Percentiles rank a stretch among this genome's conserved stretches.
phyloP scores from a whole-genome alignment of 345 rosid species.

The Murraya koenigii region DNA sequence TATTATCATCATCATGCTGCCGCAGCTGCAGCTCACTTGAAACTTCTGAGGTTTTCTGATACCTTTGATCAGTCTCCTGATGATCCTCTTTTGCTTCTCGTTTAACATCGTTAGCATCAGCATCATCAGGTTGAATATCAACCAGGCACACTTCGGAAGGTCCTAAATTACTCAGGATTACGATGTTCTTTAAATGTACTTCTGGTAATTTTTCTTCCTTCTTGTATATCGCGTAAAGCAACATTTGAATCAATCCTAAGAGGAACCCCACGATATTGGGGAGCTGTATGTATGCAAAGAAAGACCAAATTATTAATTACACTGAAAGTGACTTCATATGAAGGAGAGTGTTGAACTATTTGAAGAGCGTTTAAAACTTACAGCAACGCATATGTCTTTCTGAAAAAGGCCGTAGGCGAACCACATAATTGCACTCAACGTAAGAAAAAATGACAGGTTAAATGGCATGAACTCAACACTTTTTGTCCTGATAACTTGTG shows the following conservation, averaged over 20 bases:
- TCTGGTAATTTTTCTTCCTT: slow-evolving; percentile 31
- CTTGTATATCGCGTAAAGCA: slow-evolving; percentile 52
- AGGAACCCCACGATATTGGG: slow-evolving; percentile 75
- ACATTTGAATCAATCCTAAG: slow-evolving; percentile 74
- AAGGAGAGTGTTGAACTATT: background rate
- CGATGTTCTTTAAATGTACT: slow-evolving; percentile 24
- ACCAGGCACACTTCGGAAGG: slow-evolving; percentile 31
- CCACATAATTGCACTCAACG: slow-evolving; percentile 80
- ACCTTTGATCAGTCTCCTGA: background rate
- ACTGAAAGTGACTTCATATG: background rate
- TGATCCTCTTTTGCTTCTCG: background rate
- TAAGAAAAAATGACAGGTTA: slow-evolving; percentile 71
- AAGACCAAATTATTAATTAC: background rate
- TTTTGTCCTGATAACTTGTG: slow-evolving; percentile 63
- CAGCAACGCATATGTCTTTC: slow-evolving; percentile 68
- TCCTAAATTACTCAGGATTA: slow-evolving; percentile 19
- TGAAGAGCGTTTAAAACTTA: slow-evolving; percentile 33
- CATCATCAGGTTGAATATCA: background rate
- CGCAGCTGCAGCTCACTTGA: slow-evolving; percentile 7
- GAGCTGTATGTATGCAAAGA: slow-evolving; percentile 34
- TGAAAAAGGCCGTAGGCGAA: slow-evolving; percentile 65
- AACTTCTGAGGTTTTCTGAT: slow-evolving; percentile 20
- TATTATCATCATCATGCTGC: background rate
- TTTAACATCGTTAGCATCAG: background rate
- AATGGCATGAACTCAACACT: slow-evolving; percentile 98